phyloP scores from a whole-genome alignment of 768 basidiomycete genomes.

The Chalciporus pseudorubinellus region DNA sequence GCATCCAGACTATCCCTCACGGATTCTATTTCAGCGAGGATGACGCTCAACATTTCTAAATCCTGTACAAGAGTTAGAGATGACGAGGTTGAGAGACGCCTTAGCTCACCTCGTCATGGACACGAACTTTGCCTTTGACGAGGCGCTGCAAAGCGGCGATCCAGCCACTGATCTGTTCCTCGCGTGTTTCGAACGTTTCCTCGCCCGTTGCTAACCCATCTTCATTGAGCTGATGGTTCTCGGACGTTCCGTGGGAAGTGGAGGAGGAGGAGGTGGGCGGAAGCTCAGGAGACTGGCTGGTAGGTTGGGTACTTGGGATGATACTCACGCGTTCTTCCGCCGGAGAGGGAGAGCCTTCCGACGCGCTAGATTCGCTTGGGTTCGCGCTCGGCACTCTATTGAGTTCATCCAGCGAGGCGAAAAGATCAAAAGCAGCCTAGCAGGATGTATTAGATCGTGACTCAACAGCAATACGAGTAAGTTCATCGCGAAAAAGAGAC shows the following conservation, averaged over 20 bases:
- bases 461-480: neutral
- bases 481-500: neutral
- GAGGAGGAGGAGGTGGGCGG: neutral
- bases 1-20: conserved; percentile 11
- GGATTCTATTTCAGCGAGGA: conserved; percentile 32
- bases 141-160: conserved; percentile 28
- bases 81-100: neutral
- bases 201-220: neutral
- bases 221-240: neutral
- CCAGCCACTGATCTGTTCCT: conserved; percentile 19
- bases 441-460: neutral
- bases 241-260: neutral
- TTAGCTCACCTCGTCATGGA: conserved; percentile 22
- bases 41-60: conserved; percentile 26
- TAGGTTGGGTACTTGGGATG: conserved; percentile 18
- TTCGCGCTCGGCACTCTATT: conserved; percentile 4
- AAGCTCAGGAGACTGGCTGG: conserved; percentile 17
- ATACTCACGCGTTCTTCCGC: conserved; percentile 1
- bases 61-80: conserved; percentile 14
- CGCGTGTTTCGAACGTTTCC: neutral
- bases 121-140: conserved; percentile 25
- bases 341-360: neutral
- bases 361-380: conserved; percentile 4
- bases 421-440: conserved; percentile 16
- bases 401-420: conserved; percentile 2